phyloP scores from a whole-genome alignment of 805 yeast species.

The Wickerhamiella kurtzmanii region DNA sequence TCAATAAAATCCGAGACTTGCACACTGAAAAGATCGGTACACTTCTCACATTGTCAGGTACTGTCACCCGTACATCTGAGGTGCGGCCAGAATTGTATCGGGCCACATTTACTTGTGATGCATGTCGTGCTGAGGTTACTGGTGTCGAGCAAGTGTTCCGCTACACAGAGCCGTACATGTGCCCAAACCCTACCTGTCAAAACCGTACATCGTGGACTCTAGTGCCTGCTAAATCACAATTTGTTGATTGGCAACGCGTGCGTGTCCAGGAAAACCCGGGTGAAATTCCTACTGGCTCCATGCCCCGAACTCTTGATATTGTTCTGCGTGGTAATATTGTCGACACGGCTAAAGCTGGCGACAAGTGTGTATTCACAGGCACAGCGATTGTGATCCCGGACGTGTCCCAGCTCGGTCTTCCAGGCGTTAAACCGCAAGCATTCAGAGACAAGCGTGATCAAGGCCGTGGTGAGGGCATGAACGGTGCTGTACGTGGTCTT shows the following conservation, averaged over 20 bases:
- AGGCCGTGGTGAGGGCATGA: constrained; percentile 52
- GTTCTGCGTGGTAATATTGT: constrained; percentile 87
- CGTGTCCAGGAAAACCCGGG: constrained; percentile 92
- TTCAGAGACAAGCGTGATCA: constrained; percentile 50
- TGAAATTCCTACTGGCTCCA: constrained; percentile 95
- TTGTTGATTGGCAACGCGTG: constrained; percentile 92
- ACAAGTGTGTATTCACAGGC: constrained; percentile 85
- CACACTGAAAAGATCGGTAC: constrained; percentile 82
- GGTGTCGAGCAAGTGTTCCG: constrained; percentile 87
- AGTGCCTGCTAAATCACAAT: constrained; percentile 68
- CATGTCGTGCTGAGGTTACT: constrained; percentile 71
- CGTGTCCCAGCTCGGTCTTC: constrained; percentile 82
- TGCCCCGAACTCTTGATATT: constrained; percentile 94
- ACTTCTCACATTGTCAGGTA: constrained; percentile 74
- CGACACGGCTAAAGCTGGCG: constrained; percentile 95
- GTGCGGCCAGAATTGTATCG: constrained; percentile 86
- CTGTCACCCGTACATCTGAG: constrained; percentile 91
- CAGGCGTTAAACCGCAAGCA: constrained; percentile 84
- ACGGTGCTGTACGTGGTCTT: constrained; percentile 80
- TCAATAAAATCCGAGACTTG: constrained; percentile 76
- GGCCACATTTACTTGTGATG: constrained; percentile 80
- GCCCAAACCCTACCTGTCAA: constrained; percentile 77
- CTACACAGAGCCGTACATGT: constrained; percentile 87
- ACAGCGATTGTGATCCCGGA: constrained; percentile 92
- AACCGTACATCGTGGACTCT: constrained; percentile 80